These are phyloP conservation scores for Xylariales sp. DNA, from an alignment of 2,329 filamentous ascomycete species.

Conservation along the genomic window DNA sequence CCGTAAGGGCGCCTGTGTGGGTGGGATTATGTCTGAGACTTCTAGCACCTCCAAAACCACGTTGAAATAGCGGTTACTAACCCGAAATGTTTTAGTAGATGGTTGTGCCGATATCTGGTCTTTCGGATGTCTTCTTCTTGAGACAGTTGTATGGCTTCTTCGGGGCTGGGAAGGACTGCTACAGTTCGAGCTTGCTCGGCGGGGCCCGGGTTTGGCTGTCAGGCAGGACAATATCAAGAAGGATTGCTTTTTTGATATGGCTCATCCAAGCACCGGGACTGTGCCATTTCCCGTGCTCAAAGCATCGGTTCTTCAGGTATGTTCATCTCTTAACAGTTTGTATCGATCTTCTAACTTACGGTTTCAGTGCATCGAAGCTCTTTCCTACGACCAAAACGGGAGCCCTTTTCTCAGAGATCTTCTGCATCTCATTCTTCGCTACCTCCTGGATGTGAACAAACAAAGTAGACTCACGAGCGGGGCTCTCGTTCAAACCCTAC, in stretches of 20 bases:
- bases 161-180: background rate
- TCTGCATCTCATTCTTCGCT: background rate
- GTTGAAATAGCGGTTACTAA: background rate
- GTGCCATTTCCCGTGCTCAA: too few relatives aligned
- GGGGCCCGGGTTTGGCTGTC: too few relatives aligned
- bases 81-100: background rate
- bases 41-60: too few relatives aligned
- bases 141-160: conserved; percentile 4
- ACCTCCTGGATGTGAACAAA: conserved; percentile 11
- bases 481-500: background rate
- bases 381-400: conserved; percentile 1
- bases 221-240: too few relatives aligned
- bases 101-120: conserved; percentile 12
- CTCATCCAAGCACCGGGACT: too few relatives aligned
- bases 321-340: too few relatives aligned
- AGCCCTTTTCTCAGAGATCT: conserved; percentile 1
- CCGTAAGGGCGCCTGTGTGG: too few relatives aligned
- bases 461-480: background rate
- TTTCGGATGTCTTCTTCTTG: conserved; percentile 1
- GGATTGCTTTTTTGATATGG: too few relatives aligned
- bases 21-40: too few relatives aligned
- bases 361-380: background rate
- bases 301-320: too few relatives aligned
- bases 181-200: too few relatives aligned
- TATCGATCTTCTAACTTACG: too few relatives aligned